Evolutionary conservation across 805 yeast species (phyloP).

Genomic region (Saccharomycopsis olivae): DNA sequence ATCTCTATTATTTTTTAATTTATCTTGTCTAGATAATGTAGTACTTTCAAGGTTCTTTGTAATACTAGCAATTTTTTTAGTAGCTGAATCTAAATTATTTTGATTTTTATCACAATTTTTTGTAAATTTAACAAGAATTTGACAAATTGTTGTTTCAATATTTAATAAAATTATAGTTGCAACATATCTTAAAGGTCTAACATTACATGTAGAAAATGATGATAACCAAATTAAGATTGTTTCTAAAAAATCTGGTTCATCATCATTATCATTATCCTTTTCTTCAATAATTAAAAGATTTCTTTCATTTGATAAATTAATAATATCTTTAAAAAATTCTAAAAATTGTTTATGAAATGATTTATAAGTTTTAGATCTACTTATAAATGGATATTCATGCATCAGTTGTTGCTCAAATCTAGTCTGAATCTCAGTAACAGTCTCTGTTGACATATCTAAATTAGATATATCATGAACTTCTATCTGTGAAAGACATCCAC

Average conservation of each 20-base stretch:
- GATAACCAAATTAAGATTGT: slow-evolving; percentile 66
- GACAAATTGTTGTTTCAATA: slow-evolving; percentile 53
- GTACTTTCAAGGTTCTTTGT: slow-evolving; percentile 29
- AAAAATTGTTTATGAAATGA: slow-evolving; percentile 42
- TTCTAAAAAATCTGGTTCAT: slow-evolving; percentile 31
- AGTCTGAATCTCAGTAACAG: slow-evolving; percentile 62
- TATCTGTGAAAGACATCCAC: slow-evolving; percentile 60
- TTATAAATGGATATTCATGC: slow-evolving; percentile 60
- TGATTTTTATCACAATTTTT: slow-evolving; percentile 33
- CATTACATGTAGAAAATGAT: slow-evolving; percentile 55
- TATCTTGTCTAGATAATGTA: slow-evolving; percentile 25
- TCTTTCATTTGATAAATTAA: slow-evolving; percentile 46
- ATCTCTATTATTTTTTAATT: slow-evolving; percentile 24
- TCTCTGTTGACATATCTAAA: slow-evolving; percentile 58
- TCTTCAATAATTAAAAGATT: slow-evolving; percentile 35
- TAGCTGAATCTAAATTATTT: slow-evolving; percentile 30
- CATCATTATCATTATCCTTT: slow-evolving; percentile 26
- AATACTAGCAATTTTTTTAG: slow-evolving; percentile 25
- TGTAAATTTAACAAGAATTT: slow-evolving; percentile 30
- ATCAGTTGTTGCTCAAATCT: slow-evolving; percentile 46
- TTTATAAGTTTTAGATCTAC: slow-evolving; percentile 38
- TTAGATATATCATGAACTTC: slow-evolving; percentile 68
- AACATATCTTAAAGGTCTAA: slow-evolving; percentile 61
- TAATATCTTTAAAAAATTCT: slow-evolving; percentile 43
- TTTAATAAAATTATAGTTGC: slow-evolving; percentile 49